phyloP scores from a whole-genome alignment of 495 filamentous ascomycete species.

The Endocarpon pusillum region DNA sequence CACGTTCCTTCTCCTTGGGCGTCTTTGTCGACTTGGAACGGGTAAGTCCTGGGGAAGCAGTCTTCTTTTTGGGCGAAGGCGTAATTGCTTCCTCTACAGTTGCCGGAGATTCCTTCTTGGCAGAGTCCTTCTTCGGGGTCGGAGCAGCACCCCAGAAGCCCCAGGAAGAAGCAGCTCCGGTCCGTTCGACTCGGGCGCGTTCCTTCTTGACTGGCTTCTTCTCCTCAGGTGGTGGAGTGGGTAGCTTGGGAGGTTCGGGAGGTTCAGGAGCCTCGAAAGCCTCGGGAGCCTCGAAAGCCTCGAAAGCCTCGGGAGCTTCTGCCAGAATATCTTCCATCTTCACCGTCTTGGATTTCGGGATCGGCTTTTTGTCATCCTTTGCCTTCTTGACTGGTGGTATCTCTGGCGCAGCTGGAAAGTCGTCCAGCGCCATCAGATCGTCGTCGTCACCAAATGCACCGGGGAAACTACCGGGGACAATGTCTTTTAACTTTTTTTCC shows the following conservation, averaged over 20 bases:
- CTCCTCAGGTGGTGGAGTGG: constrained; percentile 35
- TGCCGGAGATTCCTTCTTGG: constrained; percentile 21
- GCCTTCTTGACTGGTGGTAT: constrained; percentile 12
- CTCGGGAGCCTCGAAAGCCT: constrained; percentile 4
- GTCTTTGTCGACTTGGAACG: constrained; percentile 35
- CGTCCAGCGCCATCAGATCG: constrained; percentile 7
- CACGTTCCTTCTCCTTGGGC: constrained; percentile 30
- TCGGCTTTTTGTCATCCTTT: constrained; percentile 20
- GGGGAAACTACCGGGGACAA: constrained; percentile 27
- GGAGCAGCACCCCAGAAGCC: constrained; percentile 39
- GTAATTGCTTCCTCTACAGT: constrained; percentile 14
- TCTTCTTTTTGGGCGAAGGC: constrained; percentile 12
- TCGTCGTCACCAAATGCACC: constrained; percentile 13
- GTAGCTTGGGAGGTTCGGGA: constrained; percentile 6
- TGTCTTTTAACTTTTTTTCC: constrained; percentile 17
- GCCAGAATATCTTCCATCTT: constrained; percentile 9
- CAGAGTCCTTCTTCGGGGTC: constrained; percentile 26
- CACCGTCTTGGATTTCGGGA: constrained; percentile 8
- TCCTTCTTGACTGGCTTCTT: constrained; percentile 38
- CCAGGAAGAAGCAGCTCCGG: constrained; percentile 32
- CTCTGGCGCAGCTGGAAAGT: constrained; percentile 16
- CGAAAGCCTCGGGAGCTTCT: constrained; percentile 10
- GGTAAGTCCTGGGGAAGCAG: constrained; percentile 17
- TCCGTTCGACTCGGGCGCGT: constrained; percentile 36
- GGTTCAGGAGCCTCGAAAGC: constrained; percentile 19